Conservation (phyloP, 208 protist genomes). For the Wallacemonas collosoma region DNA sequence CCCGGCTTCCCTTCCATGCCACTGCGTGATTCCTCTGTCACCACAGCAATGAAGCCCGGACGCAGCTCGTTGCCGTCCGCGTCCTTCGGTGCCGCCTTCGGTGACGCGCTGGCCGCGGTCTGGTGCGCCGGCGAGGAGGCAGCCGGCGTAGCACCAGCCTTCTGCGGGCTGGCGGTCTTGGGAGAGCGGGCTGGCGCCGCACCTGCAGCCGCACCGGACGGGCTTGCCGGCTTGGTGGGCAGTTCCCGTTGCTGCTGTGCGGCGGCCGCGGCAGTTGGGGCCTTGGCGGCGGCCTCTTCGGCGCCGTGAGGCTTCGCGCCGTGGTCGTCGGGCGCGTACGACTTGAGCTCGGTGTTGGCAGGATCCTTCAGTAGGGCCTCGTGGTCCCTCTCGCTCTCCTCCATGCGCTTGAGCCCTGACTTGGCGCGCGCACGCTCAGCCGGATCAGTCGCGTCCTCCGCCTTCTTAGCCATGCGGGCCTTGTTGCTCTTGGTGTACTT, state of each 20-base stretch:
- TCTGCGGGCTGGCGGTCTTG: constrained; percentile 1
- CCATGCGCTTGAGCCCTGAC: constrained; percentile 31
- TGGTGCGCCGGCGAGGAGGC: background rate
- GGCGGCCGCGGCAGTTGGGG: background rate
- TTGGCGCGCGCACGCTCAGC: constrained; percentile 29
- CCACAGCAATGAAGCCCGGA: constrained; percentile 32
- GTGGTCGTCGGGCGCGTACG: constrained; percentile 23
- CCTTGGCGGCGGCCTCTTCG: background rate
- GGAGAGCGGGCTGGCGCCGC: constrained; percentile 4
- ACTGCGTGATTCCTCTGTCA: constrained; percentile 43
- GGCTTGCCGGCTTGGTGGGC: background rate
- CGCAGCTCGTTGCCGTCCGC: background rate
- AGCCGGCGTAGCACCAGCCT: background rate
- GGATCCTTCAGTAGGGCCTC: constrained; percentile 47
- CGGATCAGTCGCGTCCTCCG: constrained; percentile 25
- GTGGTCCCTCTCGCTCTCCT: constrained; percentile 44
- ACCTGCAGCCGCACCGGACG: background rate
- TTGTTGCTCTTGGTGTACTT: constrained; percentile 27
- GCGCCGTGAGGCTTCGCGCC: background rate
- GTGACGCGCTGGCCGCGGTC: constrained; percentile 1
- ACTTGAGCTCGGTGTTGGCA: constrained; percentile 27
- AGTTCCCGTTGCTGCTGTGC: constrained; percentile 1
- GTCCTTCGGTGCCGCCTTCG: constrained; percentile 8
- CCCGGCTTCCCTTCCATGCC: constrained; percentile 27
- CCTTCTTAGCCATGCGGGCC: constrained; percentile 27